Conservation (phyloP, 78 protist species). For the Dictyostelium capitatum region DNA sequence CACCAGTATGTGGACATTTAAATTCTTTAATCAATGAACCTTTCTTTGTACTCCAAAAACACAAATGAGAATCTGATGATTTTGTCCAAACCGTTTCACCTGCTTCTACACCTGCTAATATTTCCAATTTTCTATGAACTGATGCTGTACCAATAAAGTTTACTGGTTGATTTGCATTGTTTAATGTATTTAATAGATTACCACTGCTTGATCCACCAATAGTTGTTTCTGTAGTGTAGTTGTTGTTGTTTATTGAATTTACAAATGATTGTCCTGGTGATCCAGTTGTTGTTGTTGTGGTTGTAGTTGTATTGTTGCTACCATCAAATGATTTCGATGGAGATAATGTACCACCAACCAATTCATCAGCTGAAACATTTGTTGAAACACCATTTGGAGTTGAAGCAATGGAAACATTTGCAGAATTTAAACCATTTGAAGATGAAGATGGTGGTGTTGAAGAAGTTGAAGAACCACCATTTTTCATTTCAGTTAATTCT, state of each 20-base stretch:
- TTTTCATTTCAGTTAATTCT: conserved; percentile 37
- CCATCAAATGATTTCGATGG: neutral
- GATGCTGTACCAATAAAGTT: conserved; percentile 31
- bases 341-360: neutral
- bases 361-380: neutral
- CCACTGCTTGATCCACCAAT: neutral
- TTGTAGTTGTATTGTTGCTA: neutral
- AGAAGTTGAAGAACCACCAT: neutral
- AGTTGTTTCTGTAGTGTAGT: neutral
- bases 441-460: conserved; percentile 4
- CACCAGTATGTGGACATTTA: conserved; percentile 41
- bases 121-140: conserved; percentile 57
- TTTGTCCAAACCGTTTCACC: conserved; percentile 79
- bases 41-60: conserved; percentile 75
- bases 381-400: neutral
- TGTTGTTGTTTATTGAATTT: neutral
- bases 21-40: conserved; percentile 42
- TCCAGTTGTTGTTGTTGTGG: neutral
- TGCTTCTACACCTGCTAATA: conserved; percentile 66
- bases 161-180: conserved; percentile 36
- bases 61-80: conserved; percentile 28
- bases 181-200: neutral
- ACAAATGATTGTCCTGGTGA: neutral
- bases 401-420: neutral
- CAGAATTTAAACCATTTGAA: neutral